Evolutionary conservation across 2,329 filamentous ascomycete species (phyloP).

Genomic region (Alternaria tenuissima): DNA sequence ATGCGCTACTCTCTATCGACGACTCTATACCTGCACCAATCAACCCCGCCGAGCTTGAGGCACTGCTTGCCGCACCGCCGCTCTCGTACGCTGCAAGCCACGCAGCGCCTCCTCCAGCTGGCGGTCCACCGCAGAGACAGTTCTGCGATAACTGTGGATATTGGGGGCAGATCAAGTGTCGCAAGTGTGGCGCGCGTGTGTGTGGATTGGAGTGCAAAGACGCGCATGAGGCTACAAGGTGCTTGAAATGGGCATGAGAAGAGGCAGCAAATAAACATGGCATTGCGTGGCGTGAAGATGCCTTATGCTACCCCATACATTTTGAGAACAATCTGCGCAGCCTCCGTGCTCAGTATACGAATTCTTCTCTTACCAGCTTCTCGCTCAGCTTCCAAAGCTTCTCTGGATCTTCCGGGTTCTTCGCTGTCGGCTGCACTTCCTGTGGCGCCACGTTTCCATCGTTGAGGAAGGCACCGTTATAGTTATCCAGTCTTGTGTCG

Average conservation of each 20-base stretch:
- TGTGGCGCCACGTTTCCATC: constrained; percentile 28
- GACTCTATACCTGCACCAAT: constrained; percentile 67
- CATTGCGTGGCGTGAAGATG: neutral
- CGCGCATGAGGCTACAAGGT: constrained; percentile 74
- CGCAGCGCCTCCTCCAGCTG: constrained; percentile 50
- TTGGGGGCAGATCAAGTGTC: constrained; percentile 78
- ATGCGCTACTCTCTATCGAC: constrained; percentile 63
- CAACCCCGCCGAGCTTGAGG: constrained; percentile 68
- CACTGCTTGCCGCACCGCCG: constrained; percentile 69
- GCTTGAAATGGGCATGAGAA: constrained; percentile 49
- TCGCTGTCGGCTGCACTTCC: constrained; percentile 30
- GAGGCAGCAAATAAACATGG: neutral
- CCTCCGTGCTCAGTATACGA: constrained; percentile 28
- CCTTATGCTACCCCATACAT: constrained; percentile 25
- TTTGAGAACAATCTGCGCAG: neutral
- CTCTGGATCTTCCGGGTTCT: constrained; percentile 33
- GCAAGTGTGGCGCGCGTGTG: constrained; percentile 79
- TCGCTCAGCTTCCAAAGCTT: constrained; percentile 47
- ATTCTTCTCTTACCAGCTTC: constrained; percentile 40
- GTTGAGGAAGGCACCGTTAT: constrained; percentile 41
- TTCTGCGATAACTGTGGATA: constrained; percentile 86
- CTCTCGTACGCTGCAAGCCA: constrained; percentile 72
- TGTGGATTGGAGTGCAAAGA: constrained; percentile 79
- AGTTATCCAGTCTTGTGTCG: constrained; percentile 31
- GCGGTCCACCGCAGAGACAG: constrained; percentile 62